Base-by-base conservation (phyloP, 495 filamentous ascomycete genomes). In the Xylaria curta region DNA sequence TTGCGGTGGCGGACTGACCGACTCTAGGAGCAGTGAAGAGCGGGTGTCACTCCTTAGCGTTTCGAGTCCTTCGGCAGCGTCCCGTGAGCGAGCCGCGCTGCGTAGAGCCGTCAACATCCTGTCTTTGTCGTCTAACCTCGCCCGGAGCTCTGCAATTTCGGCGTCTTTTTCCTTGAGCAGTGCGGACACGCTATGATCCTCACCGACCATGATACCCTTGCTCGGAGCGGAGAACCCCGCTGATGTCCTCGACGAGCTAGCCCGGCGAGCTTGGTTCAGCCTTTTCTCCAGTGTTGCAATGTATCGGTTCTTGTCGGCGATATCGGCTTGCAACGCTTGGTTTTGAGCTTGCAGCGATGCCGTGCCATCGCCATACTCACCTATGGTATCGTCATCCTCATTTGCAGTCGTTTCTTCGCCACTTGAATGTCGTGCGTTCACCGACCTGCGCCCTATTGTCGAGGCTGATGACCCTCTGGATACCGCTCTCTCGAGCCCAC, bases 281-380 rank as follows among this genome's bases (percentile, higher is more conserved):
- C 96, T 90, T 77, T 95, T 94, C 83, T 99, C 96, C 2, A 99
- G 84, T 0, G 95, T 98, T 33, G 91, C 87, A 73, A 98, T 97
- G 79, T 99, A 99, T 53, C 97, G 93, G 74, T 97, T 97, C 82
- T 97, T 98, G 82, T 98, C 97, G 13, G 86, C 87, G 10, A 99
- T 88, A 80, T 98, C 96, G n/a, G 94, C 91, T 79, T 97, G 97
- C 47, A 99, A 84, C 1, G 96, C 93, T 46, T 91, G 88, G 69
- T 97, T 92, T 76, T 98, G 97, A 26, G 92, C 87, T 53, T 91
- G 85, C 42, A 94, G 83, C 36, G 91, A 91, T 2, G 97, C 96
- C 40, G 87, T 93, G 3, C 96, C 96, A 76, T 97, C 94, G 26
- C 92, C 94, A 78, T 91, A 95, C 78, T 97, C 94, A 49, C 91